Conservation (phyloP, 805 yeast species). For the Teunomyces cretensis region DNA sequence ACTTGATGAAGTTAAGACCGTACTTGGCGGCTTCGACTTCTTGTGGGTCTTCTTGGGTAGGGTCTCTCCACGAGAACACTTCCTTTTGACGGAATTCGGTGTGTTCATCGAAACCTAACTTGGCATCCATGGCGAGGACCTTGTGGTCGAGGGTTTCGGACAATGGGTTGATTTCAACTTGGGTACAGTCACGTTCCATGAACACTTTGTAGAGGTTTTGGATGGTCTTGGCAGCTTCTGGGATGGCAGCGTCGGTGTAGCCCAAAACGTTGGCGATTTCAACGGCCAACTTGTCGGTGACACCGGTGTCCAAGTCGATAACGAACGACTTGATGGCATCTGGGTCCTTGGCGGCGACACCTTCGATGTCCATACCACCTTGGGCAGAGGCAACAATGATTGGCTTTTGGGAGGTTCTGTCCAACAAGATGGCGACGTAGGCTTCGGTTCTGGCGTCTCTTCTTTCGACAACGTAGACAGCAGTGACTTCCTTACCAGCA, state of each 20-base stretch:
- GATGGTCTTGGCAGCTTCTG: conserved; percentile 85
- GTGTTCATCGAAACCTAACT: conserved; percentile 96
- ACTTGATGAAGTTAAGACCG: conserved; percentile 93
- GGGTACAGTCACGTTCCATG: conserved; percentile 91
- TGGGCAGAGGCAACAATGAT: conserved; percentile 93
- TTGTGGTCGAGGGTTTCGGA: conserved; percentile 88
- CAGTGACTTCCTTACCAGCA: conserved; percentile 94
- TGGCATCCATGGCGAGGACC: conserved; percentile 98
- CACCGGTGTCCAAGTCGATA: conserved; percentile 71
- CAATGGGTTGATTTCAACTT: conserved; percentile 97
- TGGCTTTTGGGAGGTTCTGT: conserved; percentile 87
- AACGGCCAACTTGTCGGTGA: conserved; percentile 71
- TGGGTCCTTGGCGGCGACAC: conserved; percentile 91
- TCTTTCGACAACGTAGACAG: conserved; percentile 94
- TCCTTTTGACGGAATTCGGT: conserved; percentile 94
- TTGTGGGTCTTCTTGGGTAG: conserved; percentile 96
- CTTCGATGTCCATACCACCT: conserved; percentile 99
- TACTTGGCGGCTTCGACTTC: conserved; percentile 89
- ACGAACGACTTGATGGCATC: conserved; percentile 87
- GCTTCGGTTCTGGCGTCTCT: conserved; percentile 94
- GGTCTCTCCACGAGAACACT: conserved; percentile 94
- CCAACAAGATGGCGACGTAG: conserved; percentile 90
- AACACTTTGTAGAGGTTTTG: conserved; percentile 87
- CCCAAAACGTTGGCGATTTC: conserved; percentile 81
- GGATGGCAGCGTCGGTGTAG: conserved; percentile 71